These are phyloP conservation scores for Gloeopeniophorella convolvens DNA, from an alignment of 768 basidiomycete species.

Conservation along the genomic window DNA sequence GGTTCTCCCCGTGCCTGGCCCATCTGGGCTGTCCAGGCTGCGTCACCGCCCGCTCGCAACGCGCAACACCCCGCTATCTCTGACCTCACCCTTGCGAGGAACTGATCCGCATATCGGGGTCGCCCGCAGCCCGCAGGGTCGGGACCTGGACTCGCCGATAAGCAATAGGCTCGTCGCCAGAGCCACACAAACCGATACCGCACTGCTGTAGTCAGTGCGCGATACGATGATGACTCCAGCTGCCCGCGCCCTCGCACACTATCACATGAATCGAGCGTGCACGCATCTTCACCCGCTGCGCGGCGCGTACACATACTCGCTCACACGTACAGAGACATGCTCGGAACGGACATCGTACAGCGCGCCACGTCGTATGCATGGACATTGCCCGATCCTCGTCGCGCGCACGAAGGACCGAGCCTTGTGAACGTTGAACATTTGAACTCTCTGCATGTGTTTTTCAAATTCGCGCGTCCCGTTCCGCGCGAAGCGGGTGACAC, in stretches of 20 bases:
- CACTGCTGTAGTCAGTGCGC: too few relatives aligned
- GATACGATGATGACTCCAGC: neutral
- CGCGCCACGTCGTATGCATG: neutral
- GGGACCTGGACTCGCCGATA: too few relatives aligned
- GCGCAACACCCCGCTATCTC: neutral
- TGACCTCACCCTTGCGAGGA: too few relatives aligned
- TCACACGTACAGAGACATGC: too few relatives aligned
- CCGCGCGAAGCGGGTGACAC: too few relatives aligned
- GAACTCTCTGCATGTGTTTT: constrained; percentile 18
- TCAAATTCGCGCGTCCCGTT: too few relatives aligned
- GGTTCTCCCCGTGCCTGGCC: constrained; percentile 11
- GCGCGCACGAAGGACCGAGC: constrained; percentile 1
- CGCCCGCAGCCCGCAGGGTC: too few relatives aligned
- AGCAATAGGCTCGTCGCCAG: neutral
- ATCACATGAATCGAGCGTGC: constrained; percentile 13
- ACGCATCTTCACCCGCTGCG: too few relatives aligned
- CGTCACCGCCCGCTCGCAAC: constrained; percentile 7
- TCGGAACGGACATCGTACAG: neutral
- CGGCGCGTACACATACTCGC: too few relatives aligned
- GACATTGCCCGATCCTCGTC: constrained; percentile 1
- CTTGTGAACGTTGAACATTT: too few relatives aligned
- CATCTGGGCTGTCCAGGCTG: too few relatives aligned
- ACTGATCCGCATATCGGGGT: too few relatives aligned
- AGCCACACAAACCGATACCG: neutral
- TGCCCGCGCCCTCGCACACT: neutral